Base-by-base conservation (phyloP, 2,329 filamentous ascomycete species). In the Ophiocordyceps unilateralis region DNA sequence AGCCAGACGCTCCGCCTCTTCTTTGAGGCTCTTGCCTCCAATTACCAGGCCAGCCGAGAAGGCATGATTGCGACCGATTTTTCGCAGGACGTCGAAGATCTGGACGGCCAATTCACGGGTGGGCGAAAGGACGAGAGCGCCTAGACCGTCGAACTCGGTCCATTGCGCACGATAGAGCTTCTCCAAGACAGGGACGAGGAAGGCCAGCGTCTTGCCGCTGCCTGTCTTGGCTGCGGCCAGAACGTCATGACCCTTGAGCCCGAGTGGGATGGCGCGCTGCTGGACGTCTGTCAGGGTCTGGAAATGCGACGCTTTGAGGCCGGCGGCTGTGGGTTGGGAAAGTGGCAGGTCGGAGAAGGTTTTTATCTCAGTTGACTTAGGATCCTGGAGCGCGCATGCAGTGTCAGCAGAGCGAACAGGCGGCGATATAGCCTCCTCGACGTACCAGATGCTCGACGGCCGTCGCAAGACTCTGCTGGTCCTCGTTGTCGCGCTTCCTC, bases 101-200 rank as follows among this genome's bases (percentile, higher is more conserved):
- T 98, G 91, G 34, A 93, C 91, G 0, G 91, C 89, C 44, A 98
- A 70, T 64, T 98, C 91, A 55, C 91, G 81, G 8, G 91, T 98
- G 1, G 91, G 91, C 1, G 88, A 89, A 43, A 98, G 80, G 50
- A 98, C 85, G 49, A 98, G 72, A 5, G 91, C 91, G 9, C 89
- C 89, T 24, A 98, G 69, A 1, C 91, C 91, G 63, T 98, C 91
- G 52, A 79, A 73, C 53, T 93, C 84, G 15, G 91, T 83, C 80
- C 88, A 95, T 70, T 81, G 83, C 44, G 79, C 76, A 42, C 87
- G 79, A 60, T 93, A 91, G 3, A 98, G 72, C 54, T 89, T 93
- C 62, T 98, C 91, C 41, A 98, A 73, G 0, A 96, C 81, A 1
- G 91, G 91, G 2, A 96, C 68, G 8, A 98, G 65, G 58, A 98